These are phyloP conservation scores for Fusarium transvaalense DNA, from an alignment of 2,329 filamentous ascomycete species.

Conservation along the genomic window DNA sequence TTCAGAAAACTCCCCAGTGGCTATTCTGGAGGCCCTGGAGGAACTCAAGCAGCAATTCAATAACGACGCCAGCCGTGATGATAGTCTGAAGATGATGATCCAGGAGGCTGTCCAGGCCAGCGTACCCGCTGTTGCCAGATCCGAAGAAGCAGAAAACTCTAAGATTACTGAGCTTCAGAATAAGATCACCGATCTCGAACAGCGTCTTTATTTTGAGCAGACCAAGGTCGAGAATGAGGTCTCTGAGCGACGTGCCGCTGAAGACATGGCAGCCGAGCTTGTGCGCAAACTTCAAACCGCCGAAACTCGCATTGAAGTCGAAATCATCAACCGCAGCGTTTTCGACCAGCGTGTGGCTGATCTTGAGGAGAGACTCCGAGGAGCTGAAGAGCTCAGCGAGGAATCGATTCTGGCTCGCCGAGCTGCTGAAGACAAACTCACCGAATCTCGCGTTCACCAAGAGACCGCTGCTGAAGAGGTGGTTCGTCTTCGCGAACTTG, in stretches of 20 bases:
- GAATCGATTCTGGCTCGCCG: constrained; percentile 73
- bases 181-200: constrained; percentile 71
- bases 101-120: constrained; percentile 72
- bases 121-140: constrained; percentile 63
- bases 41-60: constrained; percentile 67
- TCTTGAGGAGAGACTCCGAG: constrained; percentile 75
- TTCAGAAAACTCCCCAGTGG: constrained; percentile 49
- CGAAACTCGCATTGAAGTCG: constrained; percentile 70
- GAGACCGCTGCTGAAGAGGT: constrained; percentile 80
- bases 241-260: constrained; percentile 62
- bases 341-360: constrained; percentile 73
- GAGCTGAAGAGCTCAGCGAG: constrained; percentile 73
- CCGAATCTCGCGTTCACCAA: constrained; percentile 78
- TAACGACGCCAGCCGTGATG: constrained; percentile 49
- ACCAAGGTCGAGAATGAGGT: constrained; percentile 63
- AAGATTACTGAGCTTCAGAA: constrained; percentile 70
- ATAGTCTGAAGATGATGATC: constrained; percentile 71
- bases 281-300: constrained; percentile 67
- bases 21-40: constrained; percentile 75
- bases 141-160: constrained; percentile 65
- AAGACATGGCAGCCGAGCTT: constrained; percentile 67
- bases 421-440: constrained; percentile 77
- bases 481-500: constrained; percentile 72
- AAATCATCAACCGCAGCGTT: constrained; percentile 71
- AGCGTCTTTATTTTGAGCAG: constrained; percentile 64